phyloP scores from a whole-genome alignment of 1,284 basidiomycete species.

The Pseudozyma tsukubaensis region DNA sequence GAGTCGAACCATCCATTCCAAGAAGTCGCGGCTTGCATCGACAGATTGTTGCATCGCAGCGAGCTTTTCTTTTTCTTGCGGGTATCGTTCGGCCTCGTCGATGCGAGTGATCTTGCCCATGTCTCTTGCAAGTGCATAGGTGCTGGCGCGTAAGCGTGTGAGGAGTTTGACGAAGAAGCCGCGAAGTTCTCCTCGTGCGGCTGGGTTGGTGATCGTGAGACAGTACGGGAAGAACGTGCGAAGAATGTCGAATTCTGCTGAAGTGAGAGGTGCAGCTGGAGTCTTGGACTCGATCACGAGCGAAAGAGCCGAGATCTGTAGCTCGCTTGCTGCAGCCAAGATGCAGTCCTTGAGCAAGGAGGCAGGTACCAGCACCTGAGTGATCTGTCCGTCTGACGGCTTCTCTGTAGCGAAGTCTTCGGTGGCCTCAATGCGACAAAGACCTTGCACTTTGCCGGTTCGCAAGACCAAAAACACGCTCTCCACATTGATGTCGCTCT shows the following conservation, averaged over 20 bases:
- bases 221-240: constrained; percentile 52
- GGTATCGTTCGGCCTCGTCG: constrained; percentile 32
- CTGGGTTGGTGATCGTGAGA: constrained; percentile 51
- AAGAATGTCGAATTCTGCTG: constrained; percentile 47
- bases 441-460: constrained; percentile 37
- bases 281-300: constrained; percentile 58
- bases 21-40: constrained; percentile 36
- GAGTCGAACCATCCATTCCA: constrained; percentile 39
- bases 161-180: constrained; percentile 60
- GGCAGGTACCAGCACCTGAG: constrained; percentile 40
- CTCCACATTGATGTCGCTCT: constrained; percentile 32
- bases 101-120: constrained; percentile 41
- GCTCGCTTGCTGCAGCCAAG: constrained; percentile 41
- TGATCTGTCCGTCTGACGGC: constrained; percentile 9
- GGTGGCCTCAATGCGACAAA: constrained; percentile 31
- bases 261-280: constrained; percentile 39
- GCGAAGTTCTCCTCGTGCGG: constrained; percentile 54
- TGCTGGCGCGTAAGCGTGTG: constrained; percentile 56
- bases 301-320: constrained; percentile 54
- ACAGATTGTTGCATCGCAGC: constrained; percentile 18
- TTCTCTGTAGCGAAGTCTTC: constrained; percentile 33
- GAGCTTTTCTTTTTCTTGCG: constrained; percentile 40
- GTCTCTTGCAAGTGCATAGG: constrained; percentile 48
- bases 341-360: constrained; percentile 49
- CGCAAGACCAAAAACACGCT: constrained; percentile 43